Conservation (phyloP, 768 basidiomycete genomes). For the Astraeus odoratus region DNA sequence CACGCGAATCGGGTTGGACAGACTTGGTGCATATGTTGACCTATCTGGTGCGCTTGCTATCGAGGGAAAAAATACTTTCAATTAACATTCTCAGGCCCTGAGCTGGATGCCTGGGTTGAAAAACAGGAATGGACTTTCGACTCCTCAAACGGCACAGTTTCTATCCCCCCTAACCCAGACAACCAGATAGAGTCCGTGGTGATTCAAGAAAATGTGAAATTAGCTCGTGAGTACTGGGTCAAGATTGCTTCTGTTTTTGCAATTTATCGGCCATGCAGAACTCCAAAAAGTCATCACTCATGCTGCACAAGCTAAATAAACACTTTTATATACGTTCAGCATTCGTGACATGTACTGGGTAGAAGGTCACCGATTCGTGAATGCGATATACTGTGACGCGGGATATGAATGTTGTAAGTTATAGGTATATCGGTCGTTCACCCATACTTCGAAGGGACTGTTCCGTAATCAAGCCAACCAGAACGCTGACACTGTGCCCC, state of each 20-base stretch:
- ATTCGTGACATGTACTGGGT: constrained; percentile 4
- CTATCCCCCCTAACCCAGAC: constrained; percentile 75
- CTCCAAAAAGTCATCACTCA: constrained; percentile 72
- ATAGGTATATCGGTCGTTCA: no score
- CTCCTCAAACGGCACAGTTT: constrained; percentile 46
- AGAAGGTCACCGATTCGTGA: not conserved
- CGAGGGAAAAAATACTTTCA: not conserved
- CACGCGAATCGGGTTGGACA: constrained; percentile 58
- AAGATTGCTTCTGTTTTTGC: not conserved
- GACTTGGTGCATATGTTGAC: constrained; percentile 68
- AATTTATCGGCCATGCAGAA: constrained; percentile 37
- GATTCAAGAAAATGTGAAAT: constrained; percentile 75
- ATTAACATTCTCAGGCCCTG: constrained; percentile 35
- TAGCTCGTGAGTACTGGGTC: constrained; percentile 56
- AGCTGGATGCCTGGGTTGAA: constrained; percentile 52
- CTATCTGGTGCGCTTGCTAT: constrained; percentile 40
- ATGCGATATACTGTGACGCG: no score
- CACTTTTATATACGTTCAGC: constrained; percentile 5
- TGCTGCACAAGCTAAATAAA: constrained; percentile 47
- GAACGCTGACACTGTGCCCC: constrained; percentile 72
- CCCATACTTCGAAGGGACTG: no score
- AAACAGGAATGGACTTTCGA: constrained; percentile 66
- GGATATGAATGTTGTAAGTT: no score
- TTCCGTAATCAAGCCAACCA: constrained; percentile 30
- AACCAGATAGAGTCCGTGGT: constrained; percentile 84